phyloP scores from a whole-genome alignment of 805 yeast species.

The Monosporozyma aerobia region DNA sequence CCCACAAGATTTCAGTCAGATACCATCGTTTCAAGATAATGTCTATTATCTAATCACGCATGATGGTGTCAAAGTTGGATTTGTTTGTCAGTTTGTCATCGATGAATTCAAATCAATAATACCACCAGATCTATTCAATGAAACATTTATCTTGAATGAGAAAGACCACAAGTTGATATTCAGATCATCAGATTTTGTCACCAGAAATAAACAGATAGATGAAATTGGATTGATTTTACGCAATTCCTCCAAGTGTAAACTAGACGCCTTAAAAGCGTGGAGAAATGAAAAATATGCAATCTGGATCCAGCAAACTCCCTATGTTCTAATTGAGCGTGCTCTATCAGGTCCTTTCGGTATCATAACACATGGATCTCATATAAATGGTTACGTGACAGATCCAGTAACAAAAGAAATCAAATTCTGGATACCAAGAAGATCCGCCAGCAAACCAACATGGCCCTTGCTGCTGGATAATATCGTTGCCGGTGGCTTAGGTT shows the following conservation, averaged over 20 bases:
- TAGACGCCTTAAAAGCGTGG: constrained; percentile 57
- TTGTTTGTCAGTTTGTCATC: constrained; percentile 30
- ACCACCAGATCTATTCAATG: constrained; percentile 6
- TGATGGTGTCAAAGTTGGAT: constrained; percentile 32
- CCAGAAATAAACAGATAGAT: constrained; percentile 34
- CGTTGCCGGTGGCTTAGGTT: constrained; percentile 89
- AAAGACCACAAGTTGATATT: constrained; percentile 22
- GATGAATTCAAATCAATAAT: constrained; percentile 22
- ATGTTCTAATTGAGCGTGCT: constrained; percentile 70
- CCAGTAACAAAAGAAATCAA: constrained; percentile 36
- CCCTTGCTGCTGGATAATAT: constrained; percentile 91
- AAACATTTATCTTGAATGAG: constrained; percentile 27
- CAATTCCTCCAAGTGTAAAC: constrained; percentile 14
- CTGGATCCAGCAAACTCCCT: constrained; percentile 46
- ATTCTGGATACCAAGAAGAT: constrained; percentile 80
- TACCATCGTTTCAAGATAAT: constrained; percentile 14
- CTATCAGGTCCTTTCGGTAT: constrained; percentile 76
- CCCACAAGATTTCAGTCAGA: constrained; percentile 15
- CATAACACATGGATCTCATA: constrained; percentile 82
- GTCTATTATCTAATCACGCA: constrained; percentile 33
- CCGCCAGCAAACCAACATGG: constrained; percentile 71
- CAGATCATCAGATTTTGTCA: constrained; percentile 25
- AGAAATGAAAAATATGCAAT: constrained; percentile 74
- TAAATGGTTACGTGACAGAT: constrained; percentile 65
- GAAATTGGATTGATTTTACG: constrained; percentile 37